Conservation (phyloP, 2,329 filamentous ascomycete species). For the Colletotrichum musicola region DNA sequence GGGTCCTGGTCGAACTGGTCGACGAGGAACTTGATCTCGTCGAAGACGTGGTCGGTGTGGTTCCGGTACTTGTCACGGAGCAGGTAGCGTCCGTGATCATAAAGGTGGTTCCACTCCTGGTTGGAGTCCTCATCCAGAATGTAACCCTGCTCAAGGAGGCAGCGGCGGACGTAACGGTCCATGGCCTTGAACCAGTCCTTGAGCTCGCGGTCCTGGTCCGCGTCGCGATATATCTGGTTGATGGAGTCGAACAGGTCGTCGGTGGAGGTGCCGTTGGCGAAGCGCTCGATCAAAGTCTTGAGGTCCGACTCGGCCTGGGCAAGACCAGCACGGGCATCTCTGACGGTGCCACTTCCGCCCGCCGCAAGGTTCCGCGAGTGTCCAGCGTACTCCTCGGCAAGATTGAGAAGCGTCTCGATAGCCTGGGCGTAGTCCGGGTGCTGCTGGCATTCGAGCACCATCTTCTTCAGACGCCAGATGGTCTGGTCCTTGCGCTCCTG, state of each 20-base stretch:
- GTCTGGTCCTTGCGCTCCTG: constrained; percentile 93
- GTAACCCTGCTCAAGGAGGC: constrained; percentile 89
- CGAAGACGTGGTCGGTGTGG: constrained; percentile 87
- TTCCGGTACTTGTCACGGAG: constrained; percentile 88
- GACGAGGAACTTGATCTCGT: constrained; percentile 90
- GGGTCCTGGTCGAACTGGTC: constrained; percentile 91
- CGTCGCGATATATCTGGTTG: constrained; percentile 86
- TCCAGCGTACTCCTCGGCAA: constrained; percentile 87
- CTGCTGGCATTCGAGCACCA: constrained; percentile 95
- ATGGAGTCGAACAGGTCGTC: constrained; percentile 89
- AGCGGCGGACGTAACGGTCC: constrained; percentile 83
- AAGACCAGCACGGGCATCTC: constrained; percentile 78
- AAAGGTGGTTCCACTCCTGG: constrained; percentile 84
- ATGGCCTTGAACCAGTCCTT: constrained; percentile 89
- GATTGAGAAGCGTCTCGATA: constrained; percentile 85
- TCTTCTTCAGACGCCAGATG: constrained; percentile 94
- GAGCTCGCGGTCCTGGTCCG: constrained; percentile 87
- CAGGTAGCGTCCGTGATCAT: constrained; percentile 87
- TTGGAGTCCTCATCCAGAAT: constrained; percentile 86
- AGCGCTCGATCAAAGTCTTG: constrained; percentile 91
- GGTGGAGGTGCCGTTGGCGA: constrained; percentile 92
- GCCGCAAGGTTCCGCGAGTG: constrained; percentile 77
- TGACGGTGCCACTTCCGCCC: constrained; percentile 75
- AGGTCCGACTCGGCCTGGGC: constrained; percentile 82
- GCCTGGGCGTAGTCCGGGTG: constrained; percentile 94